Evolutionary conservation across 305 asterid species (phyloP), one percentile per base, ranked within the genome.

Genomic region (Fraxinus velutina): DNA sequence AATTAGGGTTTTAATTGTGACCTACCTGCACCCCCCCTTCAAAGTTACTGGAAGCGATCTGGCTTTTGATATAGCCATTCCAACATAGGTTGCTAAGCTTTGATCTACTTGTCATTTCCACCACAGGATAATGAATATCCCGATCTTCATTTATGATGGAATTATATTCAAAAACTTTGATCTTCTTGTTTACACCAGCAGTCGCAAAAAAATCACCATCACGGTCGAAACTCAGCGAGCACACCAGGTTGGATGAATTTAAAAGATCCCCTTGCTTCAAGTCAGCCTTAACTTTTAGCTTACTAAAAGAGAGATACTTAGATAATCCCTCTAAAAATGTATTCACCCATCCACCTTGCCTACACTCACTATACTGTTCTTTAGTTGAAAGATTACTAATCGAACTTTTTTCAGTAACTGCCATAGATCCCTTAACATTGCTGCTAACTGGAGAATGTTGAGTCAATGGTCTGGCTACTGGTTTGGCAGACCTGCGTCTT

Each of bases 61-160:
- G 99, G 90, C 97, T 91, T 87, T 94, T 94, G 3, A 94, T 94
- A 91, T 93, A 96, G 73, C 96, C 90, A 80, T 94, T 96, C 99
- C 99, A 96, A 86, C 98, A 93, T 75, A 96, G 92, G 90, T 98
- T 92, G 89, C 99, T 96, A 47, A 96, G 94, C 89, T 96, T 96
- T 2, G 99, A 93, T 85, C 90, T 86, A 86, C 99, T 90, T 30
- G 90, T 88, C 98, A 96, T 90, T 89, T 96, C 99, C 27, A 94
- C 97, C 36, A 93, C 97, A 15, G 99, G 99, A 80, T 94, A 96
- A 83, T 92, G 99, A 79, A 96, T 96, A 84, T 94, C 99, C 1
- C 91, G 93, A 77, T 91, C 91, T 86, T 87, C 92, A 71, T 88
- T 88, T 78, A 93, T 82, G 79, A 94, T 88, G 0, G 98, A 88